Evolutionary conservation across 257 asterid species (phyloP), one percentile per base, ranked within the genome.

Genomic region (Ilex asprella): DNA sequence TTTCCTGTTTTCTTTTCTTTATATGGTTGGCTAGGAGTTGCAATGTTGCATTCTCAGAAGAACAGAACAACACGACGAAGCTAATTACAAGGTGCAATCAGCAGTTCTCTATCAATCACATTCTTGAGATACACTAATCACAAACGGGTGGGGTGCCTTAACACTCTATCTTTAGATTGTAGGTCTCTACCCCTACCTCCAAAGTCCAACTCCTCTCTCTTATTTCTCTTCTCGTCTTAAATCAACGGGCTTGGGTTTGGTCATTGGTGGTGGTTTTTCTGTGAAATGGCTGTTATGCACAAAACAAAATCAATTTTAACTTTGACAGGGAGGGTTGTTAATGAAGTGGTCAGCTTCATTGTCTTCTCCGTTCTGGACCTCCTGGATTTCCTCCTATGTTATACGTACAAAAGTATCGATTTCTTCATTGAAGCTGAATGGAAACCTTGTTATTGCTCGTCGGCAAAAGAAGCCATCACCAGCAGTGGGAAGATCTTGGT

Each of bases 381-480:
- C 12, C 58, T 85, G 21, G 99, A 93, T 69, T 69, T 87, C 57
- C 1, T 82, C 3, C 72, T 93, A 0, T 93, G 97, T 60, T 81
- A 93, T 61, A 66, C 77, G 0, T 93, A 76, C 87, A 82, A 70
- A 53, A 65, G 79, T 0, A 71, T 77, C 0, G 99, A 93, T 75
- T 82, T 79, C 56, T 44, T 76, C 41, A 60, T 89, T 10, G 99
- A 93, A 56, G 85, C 96, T 0, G 97, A 89, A n/a, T 79, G 99
- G 89, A 89, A 81, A 62, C 84, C 99, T 0, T 93, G 99, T 51
- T 89, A 93, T 47, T 93, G 99, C 44, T 78, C 84, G 0, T 72
- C 94, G 0, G 56, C 86, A 0, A 77, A 80, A 56, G 89, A 75
- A 29, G 87, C 78, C 1, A 70, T 77, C 27, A 53, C 84, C 0